Evolutionary conservation across 139 green algal species (phyloP), one percentile per base, ranked within the genome.

Genomic region (Chlamydomonas sp.): DNA sequence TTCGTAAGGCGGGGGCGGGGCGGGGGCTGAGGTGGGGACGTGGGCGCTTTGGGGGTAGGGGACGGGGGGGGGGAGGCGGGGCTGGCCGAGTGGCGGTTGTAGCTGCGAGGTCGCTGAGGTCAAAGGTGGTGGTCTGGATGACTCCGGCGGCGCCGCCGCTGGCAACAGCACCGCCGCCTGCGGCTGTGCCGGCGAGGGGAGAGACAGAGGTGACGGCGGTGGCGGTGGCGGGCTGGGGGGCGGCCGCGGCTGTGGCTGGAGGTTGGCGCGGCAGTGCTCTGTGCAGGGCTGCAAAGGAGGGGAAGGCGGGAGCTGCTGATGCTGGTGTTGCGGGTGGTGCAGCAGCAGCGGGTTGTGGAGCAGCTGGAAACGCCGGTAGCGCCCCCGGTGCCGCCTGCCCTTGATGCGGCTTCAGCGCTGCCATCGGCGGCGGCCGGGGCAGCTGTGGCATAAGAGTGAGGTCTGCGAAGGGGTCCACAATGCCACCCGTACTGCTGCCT

Each of bases 391-490:
- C 9, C 1, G 17, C 66, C 66, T 71, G 66, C 10, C 71, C 57
- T 79, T 1, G 75, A 9, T 31, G 58, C 59, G 6, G 71, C 31
- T 49, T 49, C 31, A 49, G 6, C 12, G 57, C 15, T 1, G 4
- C 83, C 83, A 88, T 88, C 58, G 83, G 63, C 1, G 83, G 83
- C 6, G 83, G 83, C 20, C 83, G 67, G 2, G 49, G 73, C 15
- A 76, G 74, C 2, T 20, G n/a, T 3, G 83, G 83, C 31, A 20
- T 68, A 20, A 88, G 5, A 2, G 83, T 67, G 16, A 88, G 63
- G 63, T 81, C 83, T 17, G 83, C 83, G 15, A 88, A 88, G 6
- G 83, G 83, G 59, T 88, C 83, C 2, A 66, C 17, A 60, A 71
- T 87, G 72, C 71, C 12, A 18, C 10, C 9, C 10, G 10, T 71